phyloP scores from a whole-genome alignment of 306 rosid genomes.

The Corylus americana region DNA sequence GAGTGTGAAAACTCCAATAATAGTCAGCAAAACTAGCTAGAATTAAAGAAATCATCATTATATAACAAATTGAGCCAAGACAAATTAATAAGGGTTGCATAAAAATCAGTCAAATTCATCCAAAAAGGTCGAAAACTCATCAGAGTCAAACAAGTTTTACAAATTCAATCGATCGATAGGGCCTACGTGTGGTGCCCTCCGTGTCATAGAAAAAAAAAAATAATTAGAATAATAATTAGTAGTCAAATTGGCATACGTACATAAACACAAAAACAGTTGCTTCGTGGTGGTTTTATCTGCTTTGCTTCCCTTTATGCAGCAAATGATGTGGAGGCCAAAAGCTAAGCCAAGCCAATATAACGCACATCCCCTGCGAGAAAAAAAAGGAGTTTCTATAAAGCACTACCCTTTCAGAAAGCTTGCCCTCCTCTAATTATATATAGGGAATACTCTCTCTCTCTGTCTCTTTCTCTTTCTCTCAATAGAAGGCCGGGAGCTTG shows the following conservation, averaged over 20 bases:
- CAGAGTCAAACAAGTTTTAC: neutral
- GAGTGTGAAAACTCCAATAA: neutral
- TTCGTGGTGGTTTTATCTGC: slow-evolving; percentile 4
- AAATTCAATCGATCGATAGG: neutral
- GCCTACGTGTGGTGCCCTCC: slow-evolving; percentile 27
- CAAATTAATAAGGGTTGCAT: neutral
- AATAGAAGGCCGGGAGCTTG: neutral
- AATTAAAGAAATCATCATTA: neutral
- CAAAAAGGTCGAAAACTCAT: neutral
- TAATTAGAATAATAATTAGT: slow-evolving; percentile 3
- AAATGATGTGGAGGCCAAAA: slow-evolving; percentile 22
- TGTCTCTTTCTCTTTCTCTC: neutral
- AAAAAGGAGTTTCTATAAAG: neutral
- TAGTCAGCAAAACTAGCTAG: neutral
- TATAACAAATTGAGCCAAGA: neutral
- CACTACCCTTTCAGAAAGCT: neutral
- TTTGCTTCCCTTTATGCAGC: slow-evolving; percentile 35
- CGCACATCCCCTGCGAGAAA: slow-evolving; percentile 23
- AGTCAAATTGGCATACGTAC: slow-evolving; percentile 45
- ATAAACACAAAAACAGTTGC: slow-evolving; percentile 25
- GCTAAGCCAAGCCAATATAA: neutral
- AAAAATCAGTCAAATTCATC: slow-evolving; percentile 1
- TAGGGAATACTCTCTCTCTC: slow-evolving; percentile 1
- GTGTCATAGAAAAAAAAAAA: slow-evolving; percentile 23
- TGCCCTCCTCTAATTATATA: neutral